Base-by-base conservation (phyloP, 1,284 basidiomycete genomes). In the Rhodotorula sp. region DNA sequence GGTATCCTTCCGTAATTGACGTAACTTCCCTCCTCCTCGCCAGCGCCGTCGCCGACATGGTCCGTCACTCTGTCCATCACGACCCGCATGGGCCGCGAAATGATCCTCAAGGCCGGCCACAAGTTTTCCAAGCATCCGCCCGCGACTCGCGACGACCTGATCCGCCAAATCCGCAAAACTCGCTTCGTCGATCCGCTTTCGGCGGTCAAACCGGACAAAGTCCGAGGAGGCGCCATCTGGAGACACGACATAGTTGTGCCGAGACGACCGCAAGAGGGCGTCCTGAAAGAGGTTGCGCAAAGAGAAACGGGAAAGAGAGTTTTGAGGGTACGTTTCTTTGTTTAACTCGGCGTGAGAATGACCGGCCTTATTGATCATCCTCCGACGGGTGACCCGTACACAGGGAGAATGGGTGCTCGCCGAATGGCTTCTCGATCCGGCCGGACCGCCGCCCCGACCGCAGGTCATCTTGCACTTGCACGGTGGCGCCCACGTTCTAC, bases 401-500 rank as follows among this genome's bases (percentile, higher is more conserved):
- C 29, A 56, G 54, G 54, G n/a, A 26, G 54, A 56, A 29, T 56
- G 54, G 54, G 16, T 16, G 5, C 26, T 56, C 14, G 54, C 54
- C 12, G 54, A 56, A 29, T 56, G 54, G 54, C 54, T 56, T 18
- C 26, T 56, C 14, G 54, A 56, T 29, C 54, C 54, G 26, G 54
- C 23, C 7, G 54, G 54, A 8, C 54, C 54, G 4, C 54, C 54
- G 6, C 54, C 54, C 6, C 54, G 54, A 15, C 49, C 31, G 31
- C 61, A 52, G 31, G 46, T 64, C 26, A 47, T 64, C 5, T 54
- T 64, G 43, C 43, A 54, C 12, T 10, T 57, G 10, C 63, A 64
- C 46, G 63, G 63, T 12, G 63, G 63, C 43, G 63, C 63, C 5
- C 63, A 64, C 29, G 63, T 64, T 29, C 34, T 54, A 7, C 46